These are phyloP conservation scores for Puccinia polysora DNA, from an alignment of 1,284 basidiomycete genomes.

Conservation along the genomic window DNA sequence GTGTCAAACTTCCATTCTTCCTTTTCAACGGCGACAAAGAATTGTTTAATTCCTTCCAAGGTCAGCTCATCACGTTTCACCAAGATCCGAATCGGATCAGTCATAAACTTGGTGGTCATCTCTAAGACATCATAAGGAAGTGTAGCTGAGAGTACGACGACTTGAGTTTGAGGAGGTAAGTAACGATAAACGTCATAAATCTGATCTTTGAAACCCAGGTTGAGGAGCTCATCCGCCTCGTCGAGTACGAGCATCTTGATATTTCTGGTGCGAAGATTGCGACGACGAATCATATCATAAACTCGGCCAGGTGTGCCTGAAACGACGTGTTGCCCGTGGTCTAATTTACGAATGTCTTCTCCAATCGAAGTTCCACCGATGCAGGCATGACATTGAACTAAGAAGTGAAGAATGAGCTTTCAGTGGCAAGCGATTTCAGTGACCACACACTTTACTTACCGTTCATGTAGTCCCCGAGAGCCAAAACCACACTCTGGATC, in stretches of 20 bases:
- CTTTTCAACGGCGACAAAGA: slow-evolving; percentile 51
- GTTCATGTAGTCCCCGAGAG: slow-evolving; percentile 51
- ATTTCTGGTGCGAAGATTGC: slow-evolving; percentile 49
- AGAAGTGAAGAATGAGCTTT: too few relatives aligned
- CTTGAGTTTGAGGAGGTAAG: slow-evolving; percentile 48
- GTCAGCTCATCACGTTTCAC: slow-evolving; percentile 54
- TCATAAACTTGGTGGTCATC: slow-evolving; percentile 51
- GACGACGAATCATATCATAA: slow-evolving; percentile 50
- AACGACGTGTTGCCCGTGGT: slow-evolving; percentile 49
- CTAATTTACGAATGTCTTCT: slow-evolving; percentile 49
- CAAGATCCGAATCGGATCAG: slow-evolving; percentile 52
- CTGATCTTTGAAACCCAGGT: slow-evolving; percentile 51
- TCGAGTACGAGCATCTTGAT: slow-evolving; percentile 51
- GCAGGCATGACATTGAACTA: slow-evolving; percentile 50
- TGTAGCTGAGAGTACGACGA: slow-evolving; percentile 48
- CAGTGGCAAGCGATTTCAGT: too few relatives aligned
- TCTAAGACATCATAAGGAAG: slow-evolving; percentile 50
- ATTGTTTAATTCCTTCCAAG: slow-evolving; percentile 51
- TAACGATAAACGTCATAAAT: slow-evolving; percentile 50
- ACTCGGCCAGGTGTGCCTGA: slow-evolving; percentile 50
- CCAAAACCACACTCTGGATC: slow-evolving; percentile 50
- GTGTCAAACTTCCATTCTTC: slow-evolving; percentile 52
- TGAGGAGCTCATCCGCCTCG: slow-evolving; percentile 50
- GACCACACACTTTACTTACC: neutral
- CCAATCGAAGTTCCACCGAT: slow-evolving; percentile 50